A percentile compares a stretch with the other conserved stretches of the same genome.
phyloP scores from a whole-genome alignment of 306 rosid genomes.

The Pterocarpus macrocarpus region DNA sequence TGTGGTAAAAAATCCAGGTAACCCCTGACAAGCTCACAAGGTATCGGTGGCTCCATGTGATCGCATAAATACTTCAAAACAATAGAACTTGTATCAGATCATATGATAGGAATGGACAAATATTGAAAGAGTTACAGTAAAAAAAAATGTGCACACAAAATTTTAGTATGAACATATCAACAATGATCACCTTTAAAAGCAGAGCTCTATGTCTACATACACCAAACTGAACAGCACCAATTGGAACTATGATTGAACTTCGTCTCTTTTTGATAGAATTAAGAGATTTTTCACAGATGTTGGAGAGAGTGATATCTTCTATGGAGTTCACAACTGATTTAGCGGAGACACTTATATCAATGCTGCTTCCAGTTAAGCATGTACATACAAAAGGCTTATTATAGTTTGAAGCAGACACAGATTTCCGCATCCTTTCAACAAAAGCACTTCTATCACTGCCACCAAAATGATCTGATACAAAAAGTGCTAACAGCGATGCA shows the following conservation, averaged over 20 bases:
- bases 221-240: slow-evolving; percentile 76
- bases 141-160: slow-evolving; percentile 24
- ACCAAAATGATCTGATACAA: slow-evolving; percentile 88
- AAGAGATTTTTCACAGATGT: slow-evolving; percentile 71
- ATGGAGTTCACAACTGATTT: slow-evolving; percentile 49
- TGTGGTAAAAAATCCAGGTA: slow-evolving; percentile 94
- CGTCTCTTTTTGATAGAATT: slow-evolving; percentile 60
- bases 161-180: slow-evolving; percentile 10
- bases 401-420: slow-evolving; percentile 73
- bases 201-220: slow-evolving; percentile 92
- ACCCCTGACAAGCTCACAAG: slow-evolving; percentile 97
- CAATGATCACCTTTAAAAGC: slow-evolving; percentile 82
- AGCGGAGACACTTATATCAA: slow-evolving; percentile 39
- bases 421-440: slow-evolving; percentile 72
- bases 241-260: slow-evolving; percentile 68
- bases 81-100: slow-evolving; percentile 50
- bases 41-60: slow-evolving; percentile 83
- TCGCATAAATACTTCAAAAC: slow-evolving; percentile 84
- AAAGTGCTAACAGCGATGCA: slow-evolving; percentile 73
- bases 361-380: slow-evolving; percentile 69
- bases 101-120: neutral
- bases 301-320: slow-evolving; percentile 63
- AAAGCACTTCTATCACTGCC: slow-evolving; percentile 75
- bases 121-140: neutral
- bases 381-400: slow-evolving; percentile 83